phyloP scores from a whole-genome alignment of 2,329 filamentous ascomycete species.

The Botrytis tulipae region DNA sequence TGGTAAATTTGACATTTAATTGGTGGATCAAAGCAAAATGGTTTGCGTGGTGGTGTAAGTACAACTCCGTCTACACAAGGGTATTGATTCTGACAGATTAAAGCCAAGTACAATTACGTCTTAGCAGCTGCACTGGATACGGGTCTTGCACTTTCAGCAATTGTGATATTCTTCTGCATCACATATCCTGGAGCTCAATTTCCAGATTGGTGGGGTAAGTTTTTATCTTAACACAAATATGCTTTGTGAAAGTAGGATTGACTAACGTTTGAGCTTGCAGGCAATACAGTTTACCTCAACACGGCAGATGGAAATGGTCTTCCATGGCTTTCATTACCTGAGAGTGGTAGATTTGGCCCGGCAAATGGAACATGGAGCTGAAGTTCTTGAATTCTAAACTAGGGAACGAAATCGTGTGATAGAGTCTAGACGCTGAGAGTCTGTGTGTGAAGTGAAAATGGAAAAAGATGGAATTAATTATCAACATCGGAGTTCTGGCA shows the following conservation, averaged over 20 bases:
- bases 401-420: neutral
- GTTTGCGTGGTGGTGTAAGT: conserved; percentile 65
- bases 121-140: conserved; percentile 69
- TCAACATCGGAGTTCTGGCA: neutral
- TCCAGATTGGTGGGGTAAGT: conserved; percentile 68
- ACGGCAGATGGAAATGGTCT: conserved; percentile 29
- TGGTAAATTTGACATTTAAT: conserved; percentile 71
- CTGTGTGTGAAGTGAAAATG: neutral
- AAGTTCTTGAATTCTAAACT: neutral
- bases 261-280: conserved; percentile 58
- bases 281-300: conserved; percentile 39
- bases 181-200: conserved; percentile 58
- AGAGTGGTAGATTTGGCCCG: conserved; percentile 12
- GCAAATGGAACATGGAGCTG: conserved; percentile 16
- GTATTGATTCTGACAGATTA: conserved; percentile 53
- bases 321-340: conserved; percentile 20
- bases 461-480: neutral
- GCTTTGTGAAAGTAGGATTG: conserved; percentile 39
- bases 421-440: neutral
- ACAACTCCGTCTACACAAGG: conserved; percentile 63
- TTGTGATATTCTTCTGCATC: conserved; percentile 69
- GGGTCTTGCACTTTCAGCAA: conserved; percentile 63
- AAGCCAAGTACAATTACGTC: conserved; percentile 76
- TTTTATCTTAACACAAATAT: conserved; percentile 46
- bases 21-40: conserved; percentile 61